Base-by-base conservation (phyloP, 2,329 filamentous ascomycete species). In the Phaeoacremonium minimum region DNA sequence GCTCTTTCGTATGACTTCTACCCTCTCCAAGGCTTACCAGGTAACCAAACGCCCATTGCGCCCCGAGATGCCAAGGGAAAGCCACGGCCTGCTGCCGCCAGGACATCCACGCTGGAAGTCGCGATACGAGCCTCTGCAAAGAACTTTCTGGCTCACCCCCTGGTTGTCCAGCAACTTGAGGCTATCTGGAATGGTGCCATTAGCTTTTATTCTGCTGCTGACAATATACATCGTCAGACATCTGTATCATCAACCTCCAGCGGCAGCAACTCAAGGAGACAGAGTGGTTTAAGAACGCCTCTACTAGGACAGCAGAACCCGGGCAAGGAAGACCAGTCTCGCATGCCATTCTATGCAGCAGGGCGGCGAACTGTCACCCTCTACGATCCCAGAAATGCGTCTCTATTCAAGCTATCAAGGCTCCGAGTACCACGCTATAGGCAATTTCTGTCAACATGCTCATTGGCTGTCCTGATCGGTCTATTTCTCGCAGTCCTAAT, bases 141-240 rank as follows among this genome's bases (percentile, higher is more conserved):
- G 63, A 84, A 88, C 48, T 95, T 96, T 49, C 71, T 97, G 5
- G 85, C 91, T 7, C 90, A 96, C 53, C 90, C 91, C 1, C 70
- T 96, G 4, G 89, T 96, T 1, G 85, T 96, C 7, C 88, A 94
- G 58, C 90, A 96, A 55, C 71, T 97, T n/a, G 89, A 96, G 60
- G 90, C 89, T 30, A 95, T 97, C 43, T 97, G 91, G 91, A 91
- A 88, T 15, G 91, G 91, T 18, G 91, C 86, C 14, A 93, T 97
- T 46, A 89, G 93, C 47, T 96, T 97, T 54, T 89, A 95, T 60
- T 93, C 88, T 2, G 80, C 84, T 11, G 87, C 88, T 5, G 90
- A 96, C 57, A 85, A 77, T 46, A 66, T 96, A 16, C 91, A 96
- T 57, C 81, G 88, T 32, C 71, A 69, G 18, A 37, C 40, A 35